Conservation (phyloP, 2,329 filamentous ascomycete genomes). For the Ceratocystis cubensis region DNA sequence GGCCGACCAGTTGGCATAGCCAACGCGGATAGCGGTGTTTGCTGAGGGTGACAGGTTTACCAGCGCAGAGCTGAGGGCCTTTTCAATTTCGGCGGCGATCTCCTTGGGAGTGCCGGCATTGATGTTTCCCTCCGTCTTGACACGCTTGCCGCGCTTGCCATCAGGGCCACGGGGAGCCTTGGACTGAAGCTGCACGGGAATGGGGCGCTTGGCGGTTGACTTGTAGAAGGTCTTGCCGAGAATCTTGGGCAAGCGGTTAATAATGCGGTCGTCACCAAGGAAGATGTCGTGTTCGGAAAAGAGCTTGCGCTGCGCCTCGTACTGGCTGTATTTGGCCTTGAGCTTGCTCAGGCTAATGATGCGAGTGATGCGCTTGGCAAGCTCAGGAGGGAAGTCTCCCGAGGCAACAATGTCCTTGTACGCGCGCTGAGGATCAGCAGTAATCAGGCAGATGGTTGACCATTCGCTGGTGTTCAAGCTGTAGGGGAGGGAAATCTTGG, state of each 20-base stretch:
- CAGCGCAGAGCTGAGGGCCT: conserved; percentile 62
- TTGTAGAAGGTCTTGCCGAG: conserved; percentile 93
- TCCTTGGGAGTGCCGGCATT: conserved; percentile 39
- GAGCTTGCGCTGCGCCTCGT: conserved; percentile 75
- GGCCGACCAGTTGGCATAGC: conserved; percentile 58
- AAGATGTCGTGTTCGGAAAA: conserved; percentile 83
- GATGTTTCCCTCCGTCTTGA: conserved; percentile 29
- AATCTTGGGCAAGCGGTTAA: conserved; percentile 56
- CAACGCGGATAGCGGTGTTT: conserved; percentile 70
- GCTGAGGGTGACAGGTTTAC: conserved; percentile 68
- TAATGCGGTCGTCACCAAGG: conserved; percentile 79
- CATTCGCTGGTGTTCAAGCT: conserved; percentile 55
- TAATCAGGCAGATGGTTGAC: conserved; percentile 72
- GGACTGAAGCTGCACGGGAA: conserved; percentile 62
- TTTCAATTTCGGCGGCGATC: conserved; percentile 69
- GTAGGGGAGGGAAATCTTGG: conserved; percentile 68
- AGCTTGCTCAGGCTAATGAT: conserved; percentile 77
- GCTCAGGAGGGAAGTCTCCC: conserved; percentile 54
- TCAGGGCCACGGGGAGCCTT: conserved; percentile 18
- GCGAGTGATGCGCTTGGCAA: conserved; percentile 55
- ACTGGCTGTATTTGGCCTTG: conserved; percentile 69
- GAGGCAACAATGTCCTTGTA: conserved; percentile 82
- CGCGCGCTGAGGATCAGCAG: conserved; percentile 63
- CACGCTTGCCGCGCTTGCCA: conserved; percentile 42
- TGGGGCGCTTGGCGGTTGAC: conserved; percentile 66